These are phyloP conservation scores for Solanum appendiculatum DNA, from an alignment of 257 asterid genomes.

Conservation along the genomic window DNA sequence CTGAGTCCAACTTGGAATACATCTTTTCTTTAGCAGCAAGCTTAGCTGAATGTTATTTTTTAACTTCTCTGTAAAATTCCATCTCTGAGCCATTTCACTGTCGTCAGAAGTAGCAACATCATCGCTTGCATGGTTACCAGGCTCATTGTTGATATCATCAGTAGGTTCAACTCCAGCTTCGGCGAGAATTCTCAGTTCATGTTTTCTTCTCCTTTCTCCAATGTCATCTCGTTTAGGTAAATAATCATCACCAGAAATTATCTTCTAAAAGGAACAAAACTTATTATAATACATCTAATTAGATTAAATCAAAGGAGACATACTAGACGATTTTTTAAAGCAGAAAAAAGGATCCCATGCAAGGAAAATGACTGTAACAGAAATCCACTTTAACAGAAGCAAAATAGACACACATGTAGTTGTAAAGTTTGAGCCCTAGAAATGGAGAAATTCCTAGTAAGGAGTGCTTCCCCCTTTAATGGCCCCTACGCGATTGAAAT, in stretches of 20 bases:
- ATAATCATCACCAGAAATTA: constrained; percentile 82
- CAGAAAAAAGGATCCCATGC: neutral
- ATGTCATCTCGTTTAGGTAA: constrained; percentile 83
- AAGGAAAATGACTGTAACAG: neutral
- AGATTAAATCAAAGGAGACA: neutral
- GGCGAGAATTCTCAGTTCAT: constrained; percentile 74
- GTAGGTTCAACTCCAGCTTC: constrained; percentile 64
- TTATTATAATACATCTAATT: neutral
- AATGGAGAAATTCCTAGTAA: neutral
- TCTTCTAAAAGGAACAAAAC: constrained; percentile 22
- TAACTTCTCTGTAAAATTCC: constrained; percentile 56
- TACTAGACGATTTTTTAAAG: neutral
- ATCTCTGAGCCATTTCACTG: constrained; percentile 48
- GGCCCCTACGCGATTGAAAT: neutral
- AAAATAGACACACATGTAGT: neutral
- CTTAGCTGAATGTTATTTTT: constrained; percentile 57
- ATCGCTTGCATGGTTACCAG: constrained; percentile 27
- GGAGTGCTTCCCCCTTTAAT: neutral
- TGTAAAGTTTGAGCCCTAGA: neutral
- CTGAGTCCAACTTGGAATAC: constrained; percentile 53
- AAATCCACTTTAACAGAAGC: neutral
- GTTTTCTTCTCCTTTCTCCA: constrained; percentile 91
- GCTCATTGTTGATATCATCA: constrained; percentile 39
- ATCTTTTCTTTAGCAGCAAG: constrained; percentile 53
- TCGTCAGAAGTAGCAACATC: constrained; percentile 25